Evolutionary conservation across 148 eudicot species (phyloP).

Genomic region (Cornus florida): DNA sequence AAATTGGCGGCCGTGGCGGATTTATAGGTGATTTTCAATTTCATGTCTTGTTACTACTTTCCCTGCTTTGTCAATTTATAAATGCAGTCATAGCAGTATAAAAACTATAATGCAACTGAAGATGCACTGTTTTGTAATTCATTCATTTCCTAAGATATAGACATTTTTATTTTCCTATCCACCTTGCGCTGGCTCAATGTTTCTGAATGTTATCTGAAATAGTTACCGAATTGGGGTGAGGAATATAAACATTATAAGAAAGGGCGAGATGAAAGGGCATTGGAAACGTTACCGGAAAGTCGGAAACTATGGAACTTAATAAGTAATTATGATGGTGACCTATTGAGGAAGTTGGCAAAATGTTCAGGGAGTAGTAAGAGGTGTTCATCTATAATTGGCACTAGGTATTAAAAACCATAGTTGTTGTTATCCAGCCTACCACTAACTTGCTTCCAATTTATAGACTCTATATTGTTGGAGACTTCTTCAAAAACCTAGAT

Average conservation of each 20-base stretch:
- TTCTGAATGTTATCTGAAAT: background rate
- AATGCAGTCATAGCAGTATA: background rate
- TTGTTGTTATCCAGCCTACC: background rate
- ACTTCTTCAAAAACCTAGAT: background rate
- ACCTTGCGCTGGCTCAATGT: background rate
- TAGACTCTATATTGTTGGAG: no score
- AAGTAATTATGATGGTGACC: background rate
- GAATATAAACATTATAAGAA: background rate
- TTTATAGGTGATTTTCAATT: constrained; percentile 60
- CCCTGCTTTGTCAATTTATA: background rate
- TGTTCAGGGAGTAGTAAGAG: no score
- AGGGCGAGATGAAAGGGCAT: background rate
- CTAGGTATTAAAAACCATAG: background rate
- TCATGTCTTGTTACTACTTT: background rate
- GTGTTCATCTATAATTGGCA: no score
- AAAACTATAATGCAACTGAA: background rate
- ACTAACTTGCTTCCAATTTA: background rate
- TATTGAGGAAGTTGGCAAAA: background rate
- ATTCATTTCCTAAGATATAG: background rate
- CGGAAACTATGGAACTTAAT: background rate
- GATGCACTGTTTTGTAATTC: background rate
- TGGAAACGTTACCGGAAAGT: background rate
- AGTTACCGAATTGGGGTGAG: background rate
- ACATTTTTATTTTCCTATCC: background rate
- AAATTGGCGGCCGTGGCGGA: constrained; percentile 99